Evolutionary conservation across 78 protist genomes (phyloP).

Genomic region (Diacronema lutheri): DNA sequence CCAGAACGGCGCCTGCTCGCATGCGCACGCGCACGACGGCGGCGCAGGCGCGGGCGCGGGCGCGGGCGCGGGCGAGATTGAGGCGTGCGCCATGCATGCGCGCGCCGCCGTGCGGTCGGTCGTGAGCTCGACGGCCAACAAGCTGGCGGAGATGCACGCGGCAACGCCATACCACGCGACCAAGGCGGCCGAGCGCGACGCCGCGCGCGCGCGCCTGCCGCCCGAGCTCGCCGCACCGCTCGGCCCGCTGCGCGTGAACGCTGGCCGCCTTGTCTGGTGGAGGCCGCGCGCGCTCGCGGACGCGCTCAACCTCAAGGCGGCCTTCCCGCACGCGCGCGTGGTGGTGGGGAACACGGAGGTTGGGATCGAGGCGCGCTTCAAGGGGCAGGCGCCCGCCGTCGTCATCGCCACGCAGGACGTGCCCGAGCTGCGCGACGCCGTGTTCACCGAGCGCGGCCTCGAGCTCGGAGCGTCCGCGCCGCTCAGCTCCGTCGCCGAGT

Average conservation of each 20-base stretch:
- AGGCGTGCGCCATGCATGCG: no score
- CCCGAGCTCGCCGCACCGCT: neutral
- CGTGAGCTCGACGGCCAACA: neutral
- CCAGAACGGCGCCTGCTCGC: no score
- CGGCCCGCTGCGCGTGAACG: neutral
- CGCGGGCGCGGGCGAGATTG: neutral
- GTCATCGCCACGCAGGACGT: conserved; percentile 56
- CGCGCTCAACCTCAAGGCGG: conserved; percentile 32
- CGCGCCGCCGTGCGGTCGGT: neutral
- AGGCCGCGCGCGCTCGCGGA: conserved; percentile 60
- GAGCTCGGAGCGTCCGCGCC: conserved; percentile 59
- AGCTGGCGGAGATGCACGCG: neutral
- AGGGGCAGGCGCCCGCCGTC: neutral
- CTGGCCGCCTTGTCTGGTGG: conserved; percentile 43
- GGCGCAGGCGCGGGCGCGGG: neutral
- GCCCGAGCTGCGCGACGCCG: conserved; percentile 50
- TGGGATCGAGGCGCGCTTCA: neutral
- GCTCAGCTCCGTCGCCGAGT: conserved; percentile 33
- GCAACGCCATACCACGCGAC: neutral
- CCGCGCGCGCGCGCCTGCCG: neutral
- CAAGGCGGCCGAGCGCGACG: neutral
- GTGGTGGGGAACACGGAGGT: conserved; percentile 79
- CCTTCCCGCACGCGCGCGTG: conserved; percentile 52
- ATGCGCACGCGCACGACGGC: neutral
- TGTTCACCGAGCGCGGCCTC: conserved; percentile 40